Evolutionary conservation across 83 land plant genomes (phyloP).

Genomic region (Larix sibirica): DNA sequence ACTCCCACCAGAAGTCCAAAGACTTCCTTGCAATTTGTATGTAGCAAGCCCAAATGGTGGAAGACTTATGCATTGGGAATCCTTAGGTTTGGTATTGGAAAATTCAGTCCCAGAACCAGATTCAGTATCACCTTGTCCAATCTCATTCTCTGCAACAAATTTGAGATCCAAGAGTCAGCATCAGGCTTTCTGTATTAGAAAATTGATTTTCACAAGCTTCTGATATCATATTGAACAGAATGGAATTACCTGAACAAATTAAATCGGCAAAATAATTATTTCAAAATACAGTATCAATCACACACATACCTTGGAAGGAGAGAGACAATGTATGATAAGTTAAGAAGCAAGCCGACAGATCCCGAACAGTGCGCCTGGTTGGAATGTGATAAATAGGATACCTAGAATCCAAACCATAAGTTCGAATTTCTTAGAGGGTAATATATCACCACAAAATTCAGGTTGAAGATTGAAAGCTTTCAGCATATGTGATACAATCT

Average conservation of each 20-base stretch:
- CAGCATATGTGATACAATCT: not conserved
- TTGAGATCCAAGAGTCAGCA: not conserved
- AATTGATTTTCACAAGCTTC: not conserved
- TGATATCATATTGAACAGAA: not conserved
- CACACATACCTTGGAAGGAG: conserved; percentile 17
- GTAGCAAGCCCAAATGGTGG: conserved; percentile 16
- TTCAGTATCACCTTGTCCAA: not conserved
- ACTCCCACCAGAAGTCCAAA: conserved; percentile 10
- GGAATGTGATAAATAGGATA: conserved; percentile 21
- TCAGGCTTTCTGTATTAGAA: not conserved
- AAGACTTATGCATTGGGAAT: not conserved
- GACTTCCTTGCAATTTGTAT: conserved; percentile 14
- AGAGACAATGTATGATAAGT: conserved; percentile 16
- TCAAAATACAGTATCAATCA: not conserved
- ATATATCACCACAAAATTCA: not conserved
- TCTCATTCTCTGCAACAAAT: not conserved
- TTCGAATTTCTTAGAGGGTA: not conserved
- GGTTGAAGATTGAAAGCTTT: not conserved
- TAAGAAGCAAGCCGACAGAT: conserved; percentile 16
- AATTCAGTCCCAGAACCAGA: not conserved
- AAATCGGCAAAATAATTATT: not conserved
- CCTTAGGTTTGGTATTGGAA: not conserved
- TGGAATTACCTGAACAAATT: not conserved
- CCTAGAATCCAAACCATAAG: not conserved
- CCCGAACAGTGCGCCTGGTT: not conserved